phyloP scores from a whole-genome alignment of 768 basidiomycete species.

The Boletus sp. region DNA sequence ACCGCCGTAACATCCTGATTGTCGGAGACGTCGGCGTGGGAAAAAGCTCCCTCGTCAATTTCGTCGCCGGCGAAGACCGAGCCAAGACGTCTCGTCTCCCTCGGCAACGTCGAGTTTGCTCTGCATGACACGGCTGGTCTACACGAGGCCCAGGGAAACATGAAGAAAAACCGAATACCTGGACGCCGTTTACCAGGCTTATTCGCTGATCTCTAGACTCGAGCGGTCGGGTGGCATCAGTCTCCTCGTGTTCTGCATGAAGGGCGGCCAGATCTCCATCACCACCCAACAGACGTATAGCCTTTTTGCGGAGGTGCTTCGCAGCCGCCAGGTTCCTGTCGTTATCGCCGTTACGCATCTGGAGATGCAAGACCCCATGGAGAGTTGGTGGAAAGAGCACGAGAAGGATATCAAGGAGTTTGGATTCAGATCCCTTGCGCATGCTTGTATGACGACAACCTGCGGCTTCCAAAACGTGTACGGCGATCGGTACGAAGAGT shows the following conservation, averaged over 20 bases:
- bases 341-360: slow-evolving; percentile 33
- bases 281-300: slow-evolving; percentile 28
- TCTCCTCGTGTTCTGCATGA: slow-evolving; percentile 25
- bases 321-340: slow-evolving; percentile 10
- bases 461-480: slow-evolving; percentile 1
- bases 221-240: slow-evolving; percentile 12
- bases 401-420: slow-evolving; percentile 25
- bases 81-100: neutral
- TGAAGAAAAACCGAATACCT: slow-evolving; percentile 22
- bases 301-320: slow-evolving; percentile 40
- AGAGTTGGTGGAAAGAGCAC: slow-evolving; percentile 32
- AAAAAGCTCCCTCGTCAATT: too few relatives aligned
- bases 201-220: slow-evolving; percentile 33
- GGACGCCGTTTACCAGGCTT: slow-evolving; percentile 27
- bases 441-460: slow-evolving; percentile 37
- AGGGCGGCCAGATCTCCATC: slow-evolving; percentile 23
- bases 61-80: slow-evolving; percentile 15
- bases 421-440: slow-evolving; percentile 35
- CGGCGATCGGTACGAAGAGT: slow-evolving; percentile 34
- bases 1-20: slow-evolving; percentile 16
- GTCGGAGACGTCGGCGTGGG: slow-evolving; percentile 30
- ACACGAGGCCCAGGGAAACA: slow-evolving; percentile 24
- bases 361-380: slow-evolving; percentile 32
- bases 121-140: slow-evolving; percentile 3
- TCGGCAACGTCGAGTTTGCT: slow-evolving; percentile 16